These are phyloP conservation scores for Fusarium hainanense DNA, from an alignment of 2,329 filamentous ascomycete genomes.

Conservation along the genomic window DNA sequence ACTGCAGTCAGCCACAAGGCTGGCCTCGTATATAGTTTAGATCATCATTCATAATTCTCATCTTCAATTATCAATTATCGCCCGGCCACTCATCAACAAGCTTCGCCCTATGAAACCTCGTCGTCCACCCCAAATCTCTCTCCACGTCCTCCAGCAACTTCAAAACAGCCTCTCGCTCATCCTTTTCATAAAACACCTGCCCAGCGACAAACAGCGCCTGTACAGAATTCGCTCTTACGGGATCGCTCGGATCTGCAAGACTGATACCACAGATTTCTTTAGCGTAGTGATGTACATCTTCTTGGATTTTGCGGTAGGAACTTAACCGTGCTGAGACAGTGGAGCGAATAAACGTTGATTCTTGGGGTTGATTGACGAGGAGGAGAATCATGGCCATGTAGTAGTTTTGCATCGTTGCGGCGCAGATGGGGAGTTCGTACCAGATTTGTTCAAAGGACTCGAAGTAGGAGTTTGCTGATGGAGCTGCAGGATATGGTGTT, in stretches of 20 bases:
- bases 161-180: conserved; percentile 65
- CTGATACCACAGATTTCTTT: conserved; percentile 41
- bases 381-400: conserved; percentile 72
- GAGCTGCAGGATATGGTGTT: background rate
- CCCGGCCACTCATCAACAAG: conserved; percentile 35
- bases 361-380: conserved; percentile 60
- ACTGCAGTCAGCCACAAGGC: too few species aligned
- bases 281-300: conserved; percentile 27
- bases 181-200: conserved; percentile 55
- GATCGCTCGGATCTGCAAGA: conserved; percentile 32
- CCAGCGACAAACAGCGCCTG: conserved; percentile 41
- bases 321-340: conserved; percentile 38
- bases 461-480: background rate
- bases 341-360: conserved; percentile 40
- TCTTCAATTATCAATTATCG: background rate
- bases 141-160: conserved; percentile 68
- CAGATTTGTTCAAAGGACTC: conserved; percentile 64
- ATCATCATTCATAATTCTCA: too few species aligned
- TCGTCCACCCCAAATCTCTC: conserved; percentile 71
- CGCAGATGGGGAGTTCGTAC: conserved; percentile 72
- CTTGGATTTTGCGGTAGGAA: conserved; percentile 32
- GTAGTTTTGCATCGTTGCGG: conserved; percentile 73
- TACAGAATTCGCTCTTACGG: conserved; percentile 36
- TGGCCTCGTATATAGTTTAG: too few species aligned
- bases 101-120: conserved; percentile 46